Evolutionary conservation across 768 basidiomycete genomes (phyloP).

Genomic region (Dacryopinax primogenitus): DNA sequence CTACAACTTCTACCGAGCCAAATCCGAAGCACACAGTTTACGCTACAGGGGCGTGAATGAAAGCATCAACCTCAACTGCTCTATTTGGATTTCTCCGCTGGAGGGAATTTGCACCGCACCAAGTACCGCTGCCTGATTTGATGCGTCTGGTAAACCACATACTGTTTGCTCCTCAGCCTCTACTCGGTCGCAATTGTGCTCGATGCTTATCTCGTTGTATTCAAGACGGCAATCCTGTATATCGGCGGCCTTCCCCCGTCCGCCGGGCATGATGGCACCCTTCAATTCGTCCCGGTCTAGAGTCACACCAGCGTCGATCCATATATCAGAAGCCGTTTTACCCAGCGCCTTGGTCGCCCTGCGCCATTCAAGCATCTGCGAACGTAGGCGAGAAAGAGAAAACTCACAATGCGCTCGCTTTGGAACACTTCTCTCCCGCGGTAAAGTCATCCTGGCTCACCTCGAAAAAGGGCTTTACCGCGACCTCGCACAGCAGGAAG

Average conservation of each 20-base stretch:
- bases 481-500: constrained; percentile 51
- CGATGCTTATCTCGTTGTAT: constrained; percentile 50
- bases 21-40: too few relatives aligned
- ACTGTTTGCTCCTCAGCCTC: constrained; percentile 26
- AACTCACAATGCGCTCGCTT: constrained; percentile 30
- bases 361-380: constrained; percentile 1
- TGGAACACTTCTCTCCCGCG: constrained; percentile 39
- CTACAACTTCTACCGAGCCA: too few relatives aligned
- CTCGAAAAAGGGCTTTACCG: constrained; percentile 44
- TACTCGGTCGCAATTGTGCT: neutral
- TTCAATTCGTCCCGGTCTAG: constrained; percentile 38
- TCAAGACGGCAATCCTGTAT: constrained; percentile 28
- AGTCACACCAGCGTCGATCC: constrained; percentile 47
- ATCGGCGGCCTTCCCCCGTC: constrained; percentile 29
- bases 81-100: too few relatives aligned
- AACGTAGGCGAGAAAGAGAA: neutral
- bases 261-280: constrained; percentile 51
- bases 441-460: constrained; percentile 35
- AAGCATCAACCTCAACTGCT: too few relatives aligned
- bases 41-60: too few relatives aligned
- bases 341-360: constrained; percentile 48
- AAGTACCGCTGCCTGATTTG: constrained; percentile 48
- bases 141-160: constrained; percentile 46
- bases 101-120: constrained; percentile 47
- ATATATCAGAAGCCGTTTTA: constrained; percentile 37